phyloP scores from a whole-genome alignment of 371 early-diverging fungal species.

The Zychaea mexicana region DNA sequence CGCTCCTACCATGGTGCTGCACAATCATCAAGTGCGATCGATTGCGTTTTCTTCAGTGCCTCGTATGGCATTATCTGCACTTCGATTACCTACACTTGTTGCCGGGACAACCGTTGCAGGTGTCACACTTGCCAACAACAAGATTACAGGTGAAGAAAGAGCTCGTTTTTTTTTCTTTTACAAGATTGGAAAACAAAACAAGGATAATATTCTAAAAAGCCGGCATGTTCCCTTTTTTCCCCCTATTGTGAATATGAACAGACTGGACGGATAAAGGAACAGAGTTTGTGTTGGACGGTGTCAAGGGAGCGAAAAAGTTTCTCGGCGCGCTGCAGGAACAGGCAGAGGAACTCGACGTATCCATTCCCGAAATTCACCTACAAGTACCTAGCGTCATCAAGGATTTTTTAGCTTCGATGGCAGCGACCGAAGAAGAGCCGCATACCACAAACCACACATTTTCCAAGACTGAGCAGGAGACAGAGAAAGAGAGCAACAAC shows the following conservation, averaged over 20 bases:
- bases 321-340: constrained; percentile 27
- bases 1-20: constrained; percentile 20
- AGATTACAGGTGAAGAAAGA: constrained; percentile 35
- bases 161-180: background rate
- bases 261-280: constrained; percentile 40
- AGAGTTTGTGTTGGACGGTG: constrained; percentile 23
- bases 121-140: constrained; percentile 44
- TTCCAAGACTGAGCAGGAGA: constrained; percentile 7
- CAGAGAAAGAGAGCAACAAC: constrained; percentile 11
- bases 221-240: too few species aligned
- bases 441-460: constrained; percentile 22
- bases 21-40: constrained; percentile 26
- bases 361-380: constrained; percentile 42
- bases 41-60: constrained; percentile 33
- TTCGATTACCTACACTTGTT: constrained; percentile 35
- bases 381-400: constrained; percentile 38
- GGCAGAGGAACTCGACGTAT: constrained; percentile 32
- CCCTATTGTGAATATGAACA: constrained; percentile 3
- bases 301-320: constrained; percentile 22
- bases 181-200: too few species aligned
- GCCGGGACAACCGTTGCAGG: constrained; percentile 47
- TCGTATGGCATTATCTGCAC: constrained; percentile 28
- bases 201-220: too few species aligned
- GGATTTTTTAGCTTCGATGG: constrained; percentile 23
- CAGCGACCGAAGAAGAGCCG: constrained; percentile 8